Conservation (phyloP, 768 basidiomycete genomes). For the Leucocoprinus sp. region DNA sequence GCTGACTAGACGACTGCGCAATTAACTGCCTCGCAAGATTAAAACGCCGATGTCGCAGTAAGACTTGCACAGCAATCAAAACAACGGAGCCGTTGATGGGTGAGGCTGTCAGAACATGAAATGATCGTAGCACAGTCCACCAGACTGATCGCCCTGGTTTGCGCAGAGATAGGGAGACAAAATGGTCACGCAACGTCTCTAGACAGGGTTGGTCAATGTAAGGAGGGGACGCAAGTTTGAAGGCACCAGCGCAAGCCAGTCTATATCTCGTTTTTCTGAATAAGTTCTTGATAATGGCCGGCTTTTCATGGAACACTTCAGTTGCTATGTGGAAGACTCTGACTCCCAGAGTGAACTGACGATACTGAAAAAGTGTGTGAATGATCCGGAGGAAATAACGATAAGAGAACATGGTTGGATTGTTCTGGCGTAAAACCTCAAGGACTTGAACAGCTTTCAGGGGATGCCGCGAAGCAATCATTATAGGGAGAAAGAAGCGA, state of each 20-base stretch:
- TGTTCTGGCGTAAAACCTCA: slow-evolving; percentile 25
- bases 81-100: slow-evolving; percentile 21
- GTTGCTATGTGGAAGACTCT: slow-evolving; percentile 20
- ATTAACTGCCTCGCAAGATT: slow-evolving; percentile 38
- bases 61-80: slow-evolving; percentile 26
- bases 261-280: slow-evolving; percentile 23
- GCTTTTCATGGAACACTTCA: slow-evolving; percentile 15
- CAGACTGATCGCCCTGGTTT: not conserved
- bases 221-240: not conserved
- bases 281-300: slow-evolving; percentile 17
- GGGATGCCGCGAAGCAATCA: slow-evolving; percentile 30
- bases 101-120: not conserved
- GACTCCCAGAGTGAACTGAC: slow-evolving; percentile 29
- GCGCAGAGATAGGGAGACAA: not conserved
- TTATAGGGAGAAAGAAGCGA: slow-evolving; percentile 34
- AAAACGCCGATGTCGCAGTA: slow-evolving; percentile 34
- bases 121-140: not conserved
- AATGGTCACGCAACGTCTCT: not conserved
- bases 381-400: slow-evolving; percentile 32
- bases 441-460: slow-evolving; percentile 30
- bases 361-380: slow-evolving; percentile 30
- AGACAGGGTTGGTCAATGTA: not conserved
- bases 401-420: slow-evolving; percentile 31
- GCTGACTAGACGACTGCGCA: slow-evolving; percentile 17
- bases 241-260: slow-evolving; percentile 21